These are phyloP conservation scores for Senna siamea DNA, from an alignment of 306 rosid genomes.

Conservation along the genomic window DNA sequence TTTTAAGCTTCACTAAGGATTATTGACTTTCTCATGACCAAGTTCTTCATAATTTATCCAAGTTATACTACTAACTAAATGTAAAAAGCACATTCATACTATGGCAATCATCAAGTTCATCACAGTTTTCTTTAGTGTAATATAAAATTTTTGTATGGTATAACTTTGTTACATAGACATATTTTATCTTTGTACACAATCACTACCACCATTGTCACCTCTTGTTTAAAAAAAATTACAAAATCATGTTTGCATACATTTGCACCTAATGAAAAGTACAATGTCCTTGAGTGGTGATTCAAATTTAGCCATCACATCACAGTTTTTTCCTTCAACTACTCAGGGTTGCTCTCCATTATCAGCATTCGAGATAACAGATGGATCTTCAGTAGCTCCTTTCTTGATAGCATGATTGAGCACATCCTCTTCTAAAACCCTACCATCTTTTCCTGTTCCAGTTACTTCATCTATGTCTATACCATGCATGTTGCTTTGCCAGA, in stretches of 20 bases:
- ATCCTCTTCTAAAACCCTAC: slow-evolving; percentile 78
- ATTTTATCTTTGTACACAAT: neutral
- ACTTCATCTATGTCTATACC: slow-evolving; percentile 72
- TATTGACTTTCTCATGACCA: neutral
- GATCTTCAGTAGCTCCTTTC: slow-evolving; percentile 56
- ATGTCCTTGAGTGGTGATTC: slow-evolving; percentile 50
- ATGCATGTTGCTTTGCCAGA: slow-evolving; percentile 79
- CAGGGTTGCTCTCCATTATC: slow-evolving; percentile 38
- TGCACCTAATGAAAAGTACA: slow-evolving; percentile 74
- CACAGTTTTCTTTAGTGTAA: too few species aligned
- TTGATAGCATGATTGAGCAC: slow-evolving; percentile 57
- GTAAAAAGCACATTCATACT: too few species aligned
- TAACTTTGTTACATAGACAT: neutral
- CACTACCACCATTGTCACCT: slow-evolving; percentile 12
- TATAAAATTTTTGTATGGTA: too few species aligned
- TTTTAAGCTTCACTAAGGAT: slow-evolving; percentile 63
- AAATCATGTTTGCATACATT: slow-evolving; percentile 25
- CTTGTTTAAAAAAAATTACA: neutral
- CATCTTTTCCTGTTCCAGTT: slow-evolving; percentile 76
- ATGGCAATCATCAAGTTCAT: slow-evolving; percentile 14
- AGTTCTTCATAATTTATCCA: slow-evolving; percentile 3
- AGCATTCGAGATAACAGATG: slow-evolving; percentile 43
- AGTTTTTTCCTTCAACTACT: slow-evolving; percentile 42
- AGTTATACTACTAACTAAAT: neutral
- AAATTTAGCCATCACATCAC: slow-evolving; percentile 38